A percentile compares a stretch with the other conserved stretches of the same genome.
Conservation (phyloP, 805 yeast genomes). For the Yarrowia divulgata region DNA sequence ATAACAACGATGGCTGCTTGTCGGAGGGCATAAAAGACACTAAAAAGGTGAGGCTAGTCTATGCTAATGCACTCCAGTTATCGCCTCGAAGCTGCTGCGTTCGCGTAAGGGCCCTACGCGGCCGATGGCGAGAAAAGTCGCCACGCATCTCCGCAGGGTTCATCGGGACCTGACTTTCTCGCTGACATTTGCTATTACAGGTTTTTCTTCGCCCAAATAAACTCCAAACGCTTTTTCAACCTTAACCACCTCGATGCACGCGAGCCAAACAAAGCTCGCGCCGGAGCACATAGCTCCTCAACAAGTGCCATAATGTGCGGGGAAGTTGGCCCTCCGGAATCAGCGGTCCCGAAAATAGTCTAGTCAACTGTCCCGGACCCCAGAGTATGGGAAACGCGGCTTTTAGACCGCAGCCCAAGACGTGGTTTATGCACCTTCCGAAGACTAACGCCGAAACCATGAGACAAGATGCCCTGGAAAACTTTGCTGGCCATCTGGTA, state of each 20-base stretch:
- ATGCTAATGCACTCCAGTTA: slow-evolving; percentile 8
- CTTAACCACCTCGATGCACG: slow-evolving; percentile 36
- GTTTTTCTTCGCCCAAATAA: not conserved
- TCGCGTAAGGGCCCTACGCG: no score
- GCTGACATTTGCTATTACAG: slow-evolving; percentile 1
- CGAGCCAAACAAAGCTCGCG: not conserved
- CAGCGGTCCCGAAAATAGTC: not conserved
- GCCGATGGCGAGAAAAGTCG: no score
- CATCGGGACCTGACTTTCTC: not conserved
- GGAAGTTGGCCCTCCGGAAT: not conserved
- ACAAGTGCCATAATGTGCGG: slow-evolving; percentile 18
- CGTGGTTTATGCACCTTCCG: slow-evolving; percentile 4
- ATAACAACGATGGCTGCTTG: not conserved
- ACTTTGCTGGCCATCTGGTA: slow-evolving; percentile 26
- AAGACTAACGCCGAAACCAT: slow-evolving; percentile 5
- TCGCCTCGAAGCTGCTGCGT: not conserved
- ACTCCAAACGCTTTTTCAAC: slow-evolving; percentile 23
- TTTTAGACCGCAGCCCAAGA: slow-evolving; percentile 2
- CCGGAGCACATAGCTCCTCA: slow-evolving; percentile 18
- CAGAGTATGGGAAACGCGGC: not conserved
- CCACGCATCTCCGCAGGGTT: not conserved
- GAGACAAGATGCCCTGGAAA: slow-evolving; percentile 20
- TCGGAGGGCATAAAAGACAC: slow-evolving; percentile 11
- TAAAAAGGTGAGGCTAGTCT: not conserved
- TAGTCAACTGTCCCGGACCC: not conserved